These are phyloP conservation scores for Limonium bicolor DNA, from an alignment of 148 eudicot genomes.

Conservation along the genomic window DNA sequence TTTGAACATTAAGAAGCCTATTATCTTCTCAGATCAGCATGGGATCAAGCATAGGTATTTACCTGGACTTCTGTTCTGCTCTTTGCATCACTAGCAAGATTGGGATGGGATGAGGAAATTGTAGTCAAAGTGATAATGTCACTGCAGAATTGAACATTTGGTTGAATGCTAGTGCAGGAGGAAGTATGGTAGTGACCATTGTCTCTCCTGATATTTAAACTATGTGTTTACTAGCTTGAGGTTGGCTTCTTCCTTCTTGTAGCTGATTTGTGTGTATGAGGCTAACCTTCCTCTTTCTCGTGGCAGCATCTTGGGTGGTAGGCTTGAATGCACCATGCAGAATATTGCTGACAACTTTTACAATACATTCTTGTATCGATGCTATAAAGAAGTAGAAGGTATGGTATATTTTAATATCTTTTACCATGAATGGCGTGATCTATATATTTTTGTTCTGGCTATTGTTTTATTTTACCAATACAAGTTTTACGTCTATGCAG, in stretches of 20 bases:
- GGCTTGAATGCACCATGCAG: conserved; percentile 99
- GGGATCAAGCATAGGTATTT: conserved; percentile 67
- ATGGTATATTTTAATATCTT: conserved; percentile 2
- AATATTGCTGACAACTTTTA: conserved; percentile 80
- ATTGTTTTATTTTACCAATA: conserved; percentile 1
- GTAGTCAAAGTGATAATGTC: not conserved
- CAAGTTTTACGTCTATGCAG: conserved; percentile 17
- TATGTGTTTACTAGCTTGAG: too few species aligned
- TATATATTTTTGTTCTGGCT: conserved; percentile 1
- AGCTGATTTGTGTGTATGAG: too few species aligned
- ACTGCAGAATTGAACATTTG: too few species aligned
- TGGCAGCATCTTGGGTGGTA: conserved; percentile 77
- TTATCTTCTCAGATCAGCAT: conserved; percentile 59
- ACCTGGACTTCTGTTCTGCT: not conserved
- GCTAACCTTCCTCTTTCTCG: conserved; percentile 10
- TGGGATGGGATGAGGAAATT: not conserved
- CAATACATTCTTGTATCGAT: conserved; percentile 44
- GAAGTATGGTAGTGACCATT: too few species aligned
- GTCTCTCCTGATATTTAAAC: too few species aligned
- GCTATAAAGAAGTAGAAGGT: conserved; percentile 64
- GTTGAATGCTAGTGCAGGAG: too few species aligned
- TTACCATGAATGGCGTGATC: not conserved
- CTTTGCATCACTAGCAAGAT: not conserved
- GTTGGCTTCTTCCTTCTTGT: too few species aligned
- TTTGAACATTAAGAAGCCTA: conserved; percentile 71